Percentiles rank a stretch among this genome's conserved stretches.
Evolutionary conservation across 1,139 yeast genomes (phyloP).

Genomic region (Yamadazyma trypodendri): DNA sequence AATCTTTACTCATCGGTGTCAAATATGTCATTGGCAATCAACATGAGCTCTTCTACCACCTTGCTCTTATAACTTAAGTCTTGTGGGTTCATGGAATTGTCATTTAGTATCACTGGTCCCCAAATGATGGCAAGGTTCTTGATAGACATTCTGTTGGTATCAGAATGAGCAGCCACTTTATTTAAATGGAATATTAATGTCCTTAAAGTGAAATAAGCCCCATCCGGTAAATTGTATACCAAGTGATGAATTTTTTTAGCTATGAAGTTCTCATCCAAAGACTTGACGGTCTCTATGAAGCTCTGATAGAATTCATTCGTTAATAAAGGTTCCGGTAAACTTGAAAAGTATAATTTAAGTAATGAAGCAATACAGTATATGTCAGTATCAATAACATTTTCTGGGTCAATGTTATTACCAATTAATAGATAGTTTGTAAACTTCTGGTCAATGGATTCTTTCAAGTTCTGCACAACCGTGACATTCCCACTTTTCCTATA

Average conservation of each 20-base stretch:
- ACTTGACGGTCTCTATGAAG: slow-evolving; percentile 71
- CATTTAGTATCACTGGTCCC: slow-evolving; percentile 86
- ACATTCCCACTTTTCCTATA: slow-evolving; percentile 84
- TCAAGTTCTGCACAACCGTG: slow-evolving; percentile 68
- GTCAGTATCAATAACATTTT: slow-evolving; percentile 62
- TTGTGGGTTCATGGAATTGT: slow-evolving; percentile 62
- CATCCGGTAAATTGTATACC: slow-evolving; percentile 88
- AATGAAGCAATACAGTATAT: slow-evolving; percentile 72
- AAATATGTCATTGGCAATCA: slow-evolving; percentile 83
- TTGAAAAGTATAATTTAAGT: slow-evolving; percentile 63
- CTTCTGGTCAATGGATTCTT: slow-evolving; percentile 71
- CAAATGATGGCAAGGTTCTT: slow-evolving; percentile 83
- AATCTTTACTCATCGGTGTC: slow-evolving; percentile 55
- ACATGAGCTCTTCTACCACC: slow-evolving; percentile 79
- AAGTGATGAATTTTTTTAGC: slow-evolving; percentile 81
- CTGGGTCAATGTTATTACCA: slow-evolving; percentile 43
- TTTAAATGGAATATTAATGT: slow-evolving; percentile 82
- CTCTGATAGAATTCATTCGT: slow-evolving; percentile 56
- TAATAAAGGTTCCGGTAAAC: slow-evolving; percentile 69
- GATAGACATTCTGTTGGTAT: slow-evolving; percentile 73
- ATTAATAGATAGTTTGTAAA: slow-evolving; percentile 59
- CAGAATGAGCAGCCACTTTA: slow-evolving; percentile 64
- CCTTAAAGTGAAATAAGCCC: slow-evolving; percentile 88
- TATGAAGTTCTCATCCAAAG: slow-evolving; percentile 49
- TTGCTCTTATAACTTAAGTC: slow-evolving; percentile 81